These are phyloP conservation scores for Dictyostelium brefeldianum DNA, from an alignment of 78 protist species.

Conservation along the genomic window DNA sequence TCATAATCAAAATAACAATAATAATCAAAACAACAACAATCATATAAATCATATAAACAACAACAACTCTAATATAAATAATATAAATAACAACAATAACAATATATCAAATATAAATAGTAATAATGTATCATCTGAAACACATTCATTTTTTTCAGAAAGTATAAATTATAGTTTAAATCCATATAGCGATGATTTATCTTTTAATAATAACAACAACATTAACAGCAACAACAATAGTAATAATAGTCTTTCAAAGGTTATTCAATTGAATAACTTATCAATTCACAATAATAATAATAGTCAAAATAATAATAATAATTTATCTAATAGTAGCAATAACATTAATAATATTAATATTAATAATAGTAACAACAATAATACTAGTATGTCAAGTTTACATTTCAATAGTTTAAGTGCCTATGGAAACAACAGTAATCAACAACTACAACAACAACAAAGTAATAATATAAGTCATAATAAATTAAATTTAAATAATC, in stretches of 20 bases:
- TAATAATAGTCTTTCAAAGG: background rate
- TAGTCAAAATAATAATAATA: background rate
- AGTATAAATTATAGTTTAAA: slow-evolving; percentile 18
- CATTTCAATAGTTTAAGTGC: slow-evolving; percentile 7
- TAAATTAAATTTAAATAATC: background rate
- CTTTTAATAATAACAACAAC: slow-evolving; percentile 7
- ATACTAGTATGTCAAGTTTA: background rate
- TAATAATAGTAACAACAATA: slow-evolving; percentile 9
- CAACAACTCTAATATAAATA: background rate
- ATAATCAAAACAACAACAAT: background rate
- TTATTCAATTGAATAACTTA: background rate
- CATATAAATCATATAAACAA: background rate
- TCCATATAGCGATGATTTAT: slow-evolving; percentile 9
- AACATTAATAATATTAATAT: slow-evolving; percentile 3
- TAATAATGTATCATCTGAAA: slow-evolving; percentile 6
- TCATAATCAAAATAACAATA: background rate
- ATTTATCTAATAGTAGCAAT: background rate
- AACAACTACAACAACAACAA: background rate
- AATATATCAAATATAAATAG: background rate
- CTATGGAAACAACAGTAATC: slow-evolving; percentile 14
- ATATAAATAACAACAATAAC: background rate
- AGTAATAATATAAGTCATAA: background rate
- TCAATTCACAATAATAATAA: background rate
- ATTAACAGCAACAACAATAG: background rate
- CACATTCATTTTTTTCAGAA: slow-evolving; percentile 39